Base-by-base conservation (phyloP, 352 stramenopile species). In the Peronospora destructor region DNA sequence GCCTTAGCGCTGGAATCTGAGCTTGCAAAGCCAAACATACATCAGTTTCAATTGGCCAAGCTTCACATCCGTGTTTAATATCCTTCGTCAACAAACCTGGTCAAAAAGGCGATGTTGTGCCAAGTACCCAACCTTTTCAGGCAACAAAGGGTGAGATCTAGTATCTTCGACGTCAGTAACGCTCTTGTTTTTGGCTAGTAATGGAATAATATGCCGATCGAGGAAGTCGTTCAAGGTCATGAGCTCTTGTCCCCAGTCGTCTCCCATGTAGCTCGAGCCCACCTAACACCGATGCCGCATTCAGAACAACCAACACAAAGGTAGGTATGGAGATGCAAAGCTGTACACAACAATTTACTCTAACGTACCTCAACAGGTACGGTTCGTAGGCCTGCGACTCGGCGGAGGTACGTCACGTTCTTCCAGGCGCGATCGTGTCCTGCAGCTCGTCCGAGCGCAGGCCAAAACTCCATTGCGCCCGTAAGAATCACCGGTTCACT, bases 91-190 rank as follows among this genome's bases (percentile, higher is more conserved):
- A 47, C 43, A n/a, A 43, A 88, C 80, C 74, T 95, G 85, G 10
- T 95, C 87, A 58, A 96, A 95, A 25, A 96, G 75, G 45, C 86
- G 70, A 34, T 96, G 84, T 58, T 96, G 87, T 0, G 87, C 87
- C 30, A 96, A 56, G 47, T 96, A 96, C 3, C 77, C 85, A 4
- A 77, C 16, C 32, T 56, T 59, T 36, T 35, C 58, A 34, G 19
- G 12, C 3, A 21, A 17, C 6, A 30, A 7, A 8, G 14, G 17
- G 11, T 51, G 30, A 40, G 13, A 34, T 50, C 23, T 17, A 32
- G 33, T 11, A 35, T 25, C 36, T 36, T 11, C 45, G 32, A 2
- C 33, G 9, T 28, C 30, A 39, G 9, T 13, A 19, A 6, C 10
- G 10, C 42, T 21, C 0, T 56, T 49, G 29, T 52, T 23, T 19